Percentiles rank a stretch among this genome's conserved stretches.
These are phyloP conservation scores for Dacryopinax spathularia DNA, from an alignment of 768 basidiomycete genomes.

Conservation along the genomic window DNA sequence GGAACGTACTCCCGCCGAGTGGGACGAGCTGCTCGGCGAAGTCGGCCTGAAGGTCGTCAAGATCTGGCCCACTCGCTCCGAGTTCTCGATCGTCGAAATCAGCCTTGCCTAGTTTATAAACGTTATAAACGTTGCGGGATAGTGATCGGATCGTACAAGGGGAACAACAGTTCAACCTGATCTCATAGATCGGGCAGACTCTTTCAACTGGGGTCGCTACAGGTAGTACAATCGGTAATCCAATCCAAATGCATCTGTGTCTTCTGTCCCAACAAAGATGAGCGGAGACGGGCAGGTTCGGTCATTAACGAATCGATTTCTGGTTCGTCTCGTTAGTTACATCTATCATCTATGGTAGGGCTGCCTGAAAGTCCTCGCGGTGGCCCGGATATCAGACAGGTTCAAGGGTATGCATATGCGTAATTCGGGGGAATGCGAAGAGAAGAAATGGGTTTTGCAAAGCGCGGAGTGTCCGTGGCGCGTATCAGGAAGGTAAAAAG, in stretches of 20 bases:
- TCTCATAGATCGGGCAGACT: neutral
- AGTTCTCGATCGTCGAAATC: conserved; percentile 1
- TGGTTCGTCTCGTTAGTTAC: neutral
- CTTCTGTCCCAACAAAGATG: neutral
- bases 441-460: too few relatives aligned
- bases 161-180: conserved; percentile 1
- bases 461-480: too few relatives aligned
- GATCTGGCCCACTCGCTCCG: conserved; percentile 19
- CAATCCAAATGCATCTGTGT: neutral
- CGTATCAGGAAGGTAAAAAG: too few relatives aligned
- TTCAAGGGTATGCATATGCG: neutral
- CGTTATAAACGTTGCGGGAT: neutral
- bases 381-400: conserved; percentile 1
- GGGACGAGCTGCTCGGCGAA: conserved; percentile 1
- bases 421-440: neutral
- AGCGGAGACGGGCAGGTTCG: neutral
- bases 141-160: neutral
- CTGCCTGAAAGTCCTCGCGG: conserved; percentile 1
- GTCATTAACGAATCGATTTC: neutral
- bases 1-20: conserved; percentile 32
- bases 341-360: neutral
- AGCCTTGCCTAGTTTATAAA: neutral
- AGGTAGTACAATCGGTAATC: neutral
- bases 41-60: conserved; percentile 28
- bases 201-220: neutral